A percentile compares a stretch with the other conserved stretches of the same genome.
These are phyloP conservation scores for Phellopilus nigrolimitatus DNA, from an alignment of 1,284 basidiomycete species.

Conservation along the genomic window DNA sequence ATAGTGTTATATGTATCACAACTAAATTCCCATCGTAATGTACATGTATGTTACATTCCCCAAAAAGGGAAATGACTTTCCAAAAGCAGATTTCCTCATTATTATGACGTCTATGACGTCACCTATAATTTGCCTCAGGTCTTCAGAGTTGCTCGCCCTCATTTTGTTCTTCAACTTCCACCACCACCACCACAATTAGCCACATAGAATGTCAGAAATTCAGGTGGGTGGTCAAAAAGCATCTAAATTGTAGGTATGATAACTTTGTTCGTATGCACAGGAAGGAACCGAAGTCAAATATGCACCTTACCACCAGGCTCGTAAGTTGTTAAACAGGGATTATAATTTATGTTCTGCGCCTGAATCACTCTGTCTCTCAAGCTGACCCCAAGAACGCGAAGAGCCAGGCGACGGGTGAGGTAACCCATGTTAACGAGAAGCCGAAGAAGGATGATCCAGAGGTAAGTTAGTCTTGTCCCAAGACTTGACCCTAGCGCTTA, in stretches of 20 bases:
- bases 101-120: background rate
- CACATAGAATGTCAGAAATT: slow-evolving; percentile 16
- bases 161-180: too few relatives aligned
- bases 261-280: background rate
- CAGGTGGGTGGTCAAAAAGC: background rate
- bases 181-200: background rate
- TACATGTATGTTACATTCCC: too few relatives aligned
- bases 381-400: slow-evolving; percentile 13
- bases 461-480: background rate
- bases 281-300: slow-evolving; percentile 17
- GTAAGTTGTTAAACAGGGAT: too few relatives aligned
- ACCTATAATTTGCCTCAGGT: background rate
- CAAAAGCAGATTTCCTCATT: background rate
- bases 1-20: too few relatives aligned
- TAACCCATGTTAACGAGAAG: slow-evolving; percentile 7
- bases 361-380: background rate
- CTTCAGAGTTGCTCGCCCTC: too few relatives aligned
- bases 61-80: too few relatives aligned
- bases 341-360: background rate
- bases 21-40: too few relatives aligned
- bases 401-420: slow-evolving; percentile 16
- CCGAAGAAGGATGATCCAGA: slow-evolving; percentile 16
- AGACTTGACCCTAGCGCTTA: too few relatives aligned
- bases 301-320: slow-evolving; percentile 11
- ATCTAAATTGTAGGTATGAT: background rate